phyloP scores from a whole-genome alignment of 257 asterid genomes.

The Gentiana straminea region DNA sequence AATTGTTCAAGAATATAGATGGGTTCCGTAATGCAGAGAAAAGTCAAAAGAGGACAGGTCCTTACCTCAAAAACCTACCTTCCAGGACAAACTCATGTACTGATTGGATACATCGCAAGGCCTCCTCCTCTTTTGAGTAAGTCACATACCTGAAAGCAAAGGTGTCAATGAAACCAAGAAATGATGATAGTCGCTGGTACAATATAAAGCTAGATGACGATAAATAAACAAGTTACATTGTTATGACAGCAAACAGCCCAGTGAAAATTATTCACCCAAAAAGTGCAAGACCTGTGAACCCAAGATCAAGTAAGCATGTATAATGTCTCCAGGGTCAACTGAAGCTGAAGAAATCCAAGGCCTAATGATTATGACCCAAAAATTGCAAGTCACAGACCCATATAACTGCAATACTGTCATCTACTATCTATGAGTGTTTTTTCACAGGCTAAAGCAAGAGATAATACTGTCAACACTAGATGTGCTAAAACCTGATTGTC shows the following conservation, averaged over 20 bases:
- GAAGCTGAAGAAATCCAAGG: too few relatives aligned
- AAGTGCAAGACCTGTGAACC: not conserved
- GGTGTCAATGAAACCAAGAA: constrained; percentile 7
- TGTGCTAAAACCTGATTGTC: too few relatives aligned
- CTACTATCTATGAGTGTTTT: too few relatives aligned
- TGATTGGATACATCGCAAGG: constrained; percentile 75
- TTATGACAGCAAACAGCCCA: not conserved
- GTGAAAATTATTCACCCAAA: not conserved
- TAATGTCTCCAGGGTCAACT: too few relatives aligned
- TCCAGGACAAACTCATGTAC: constrained; percentile 88
- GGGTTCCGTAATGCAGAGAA: constrained; percentile 1
- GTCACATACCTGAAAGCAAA: constrained; percentile 64
- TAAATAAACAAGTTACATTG: not conserved
- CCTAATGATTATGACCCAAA: too few relatives aligned
- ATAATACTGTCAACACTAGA: too few relatives aligned
- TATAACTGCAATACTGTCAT: too few relatives aligned
- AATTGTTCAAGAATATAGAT: constrained; percentile 6
- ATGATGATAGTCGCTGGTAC: not conserved
- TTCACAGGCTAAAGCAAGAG: too few relatives aligned
- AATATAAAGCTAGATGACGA: not conserved
- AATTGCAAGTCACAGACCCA: too few relatives aligned
- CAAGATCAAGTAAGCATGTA: too few relatives aligned
- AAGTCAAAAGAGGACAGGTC: constrained; percentile 11
- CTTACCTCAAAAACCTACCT: constrained; percentile 77
- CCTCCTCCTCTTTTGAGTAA: constrained; percentile 87